Conservation (phyloP, 768 basidiomycete species). For the Hygrophorus pudorinus region DNA sequence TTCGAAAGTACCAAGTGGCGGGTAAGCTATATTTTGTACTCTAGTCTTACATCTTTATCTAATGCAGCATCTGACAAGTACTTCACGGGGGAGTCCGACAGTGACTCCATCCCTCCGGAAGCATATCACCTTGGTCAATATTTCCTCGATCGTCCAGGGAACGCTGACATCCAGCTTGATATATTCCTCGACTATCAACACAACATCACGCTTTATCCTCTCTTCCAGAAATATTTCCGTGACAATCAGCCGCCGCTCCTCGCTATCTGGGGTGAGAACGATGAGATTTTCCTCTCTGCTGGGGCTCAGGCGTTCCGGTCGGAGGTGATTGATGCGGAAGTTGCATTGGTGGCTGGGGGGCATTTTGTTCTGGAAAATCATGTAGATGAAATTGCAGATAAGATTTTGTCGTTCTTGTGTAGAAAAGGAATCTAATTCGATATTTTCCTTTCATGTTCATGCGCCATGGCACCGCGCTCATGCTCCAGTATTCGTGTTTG, state of each 20-base stretch:
- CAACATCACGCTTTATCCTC: conserved; percentile 34
- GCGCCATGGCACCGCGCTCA: too few relatives aligned
- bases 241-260: conserved; percentile 29
- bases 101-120: conserved; percentile 26
- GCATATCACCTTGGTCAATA: conserved; percentile 33
- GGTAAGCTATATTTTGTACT: too few relatives aligned
- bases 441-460: too few relatives aligned
- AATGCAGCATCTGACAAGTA: too few relatives aligned
- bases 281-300: conserved; percentile 29
- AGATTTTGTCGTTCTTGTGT: conserved; percentile 22
- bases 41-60: too few relatives aligned
- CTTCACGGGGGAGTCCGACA: conserved; percentile 11
- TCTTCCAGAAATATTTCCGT: conserved; percentile 34
- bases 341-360: conserved; percentile 31
- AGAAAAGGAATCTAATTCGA: not conserved
- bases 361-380: conserved; percentile 39
- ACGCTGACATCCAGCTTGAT: conserved; percentile 33
- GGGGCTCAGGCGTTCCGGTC: conserved; percentile 36
- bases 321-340: conserved; percentile 26
- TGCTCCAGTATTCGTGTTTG: too few relatives aligned
- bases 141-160: conserved; percentile 27
- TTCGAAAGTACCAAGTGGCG: conserved; percentile 24
- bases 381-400: conserved; percentile 22
- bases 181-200: conserved; percentile 28
- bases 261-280: conserved; percentile 39